These are phyloP conservation scores for Tolypocladium album DNA, from an alignment of 2,329 filamentous ascomycete genomes.

Conservation along the genomic window DNA sequence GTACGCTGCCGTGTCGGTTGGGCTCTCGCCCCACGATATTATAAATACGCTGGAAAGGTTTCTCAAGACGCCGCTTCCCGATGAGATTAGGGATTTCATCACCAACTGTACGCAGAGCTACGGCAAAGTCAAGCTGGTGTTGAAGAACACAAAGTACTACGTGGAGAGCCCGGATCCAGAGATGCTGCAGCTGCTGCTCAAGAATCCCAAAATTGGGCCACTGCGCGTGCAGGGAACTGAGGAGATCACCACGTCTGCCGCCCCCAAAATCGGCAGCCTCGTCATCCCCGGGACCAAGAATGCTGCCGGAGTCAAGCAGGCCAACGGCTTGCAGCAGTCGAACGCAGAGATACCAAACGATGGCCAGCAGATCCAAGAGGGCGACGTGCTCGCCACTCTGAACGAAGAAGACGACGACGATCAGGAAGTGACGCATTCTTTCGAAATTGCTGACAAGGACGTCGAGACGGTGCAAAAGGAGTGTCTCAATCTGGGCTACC, in stretches of 20 bases:
- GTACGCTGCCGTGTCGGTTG: constrained; percentile 91
- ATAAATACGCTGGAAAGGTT: constrained; percentile 80
- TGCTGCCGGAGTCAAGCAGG: constrained; percentile 78
- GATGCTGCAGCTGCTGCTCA: constrained; percentile 77
- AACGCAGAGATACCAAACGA: constrained; percentile 28
- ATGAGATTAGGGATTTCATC: constrained; percentile 72
- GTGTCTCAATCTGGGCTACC: constrained; percentile 76
- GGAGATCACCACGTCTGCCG: constrained; percentile 69
- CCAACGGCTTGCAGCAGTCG: constrained; percentile 27
- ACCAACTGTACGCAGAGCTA: constrained; percentile 75
- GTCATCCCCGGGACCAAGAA: constrained; percentile 94
- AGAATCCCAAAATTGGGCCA: constrained; percentile 71
- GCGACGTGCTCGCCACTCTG: constrained; percentile 59
- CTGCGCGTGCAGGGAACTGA: constrained; percentile 62
- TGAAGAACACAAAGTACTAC: constrained; percentile 91
- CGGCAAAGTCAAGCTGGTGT: constrained; percentile 88
- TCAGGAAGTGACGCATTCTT: constrained; percentile 80
- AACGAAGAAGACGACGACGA: constrained; percentile 88
- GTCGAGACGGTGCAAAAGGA: constrained; percentile 85
- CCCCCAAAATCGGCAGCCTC: constrained; percentile 75
- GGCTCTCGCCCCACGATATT: constrained; percentile 81
- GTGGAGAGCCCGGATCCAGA: constrained; percentile 84
- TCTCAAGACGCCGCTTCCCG: constrained; percentile 77
- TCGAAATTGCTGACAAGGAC: constrained; percentile 73
- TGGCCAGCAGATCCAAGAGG: constrained; percentile 43